Percentiles rank a stretch among this genome's conserved stretches.
These are phyloP conservation scores for Fabrea salina DNA, from an alignment of 169 alveolate genomes.

Conservation along the genomic window DNA sequence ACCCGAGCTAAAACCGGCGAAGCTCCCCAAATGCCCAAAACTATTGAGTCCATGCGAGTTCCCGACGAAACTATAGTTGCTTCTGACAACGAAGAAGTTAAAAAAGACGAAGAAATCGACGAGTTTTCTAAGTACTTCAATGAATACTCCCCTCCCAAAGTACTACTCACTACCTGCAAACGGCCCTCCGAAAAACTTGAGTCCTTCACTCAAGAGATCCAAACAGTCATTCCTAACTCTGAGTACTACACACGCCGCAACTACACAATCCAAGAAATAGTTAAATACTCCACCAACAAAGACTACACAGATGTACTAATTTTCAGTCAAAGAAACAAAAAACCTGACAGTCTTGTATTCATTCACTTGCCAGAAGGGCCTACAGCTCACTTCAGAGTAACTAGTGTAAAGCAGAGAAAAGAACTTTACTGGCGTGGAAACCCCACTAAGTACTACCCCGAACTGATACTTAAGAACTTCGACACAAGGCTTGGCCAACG, in stretches of 20 bases:
- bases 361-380: slow-evolving; percentile 94
- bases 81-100: slow-evolving; percentile 81
- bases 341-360: slow-evolving; percentile 83
- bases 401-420: slow-evolving; percentile 80
- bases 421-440: slow-evolving; percentile 87
- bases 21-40: slow-evolving; percentile 40
- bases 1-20: neutral
- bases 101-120: slow-evolving; percentile 85
- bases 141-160: slow-evolving; percentile 84
- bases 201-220: slow-evolving; percentile 87
- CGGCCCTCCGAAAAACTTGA: slow-evolving; percentile 82
- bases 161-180: slow-evolving; percentile 87
- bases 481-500: slow-evolving; percentile 96
- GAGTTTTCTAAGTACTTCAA: slow-evolving; percentile 89
- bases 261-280: slow-evolving; percentile 80
- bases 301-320: slow-evolving; percentile 88
- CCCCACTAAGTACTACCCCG: slow-evolving; percentile 92
- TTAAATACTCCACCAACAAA: slow-evolving; percentile 76
- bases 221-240: slow-evolving; percentile 85
- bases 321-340: slow-evolving; percentile 86
- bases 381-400: slow-evolving; percentile 88
- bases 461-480: slow-evolving; percentile 94
- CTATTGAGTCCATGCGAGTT: slow-evolving; percentile 50
- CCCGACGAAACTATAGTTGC: slow-evolving; percentile 45
- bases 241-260: slow-evolving; percentile 89